Conservation (phyloP, 2,329 filamentous ascomycete genomes). For the Pestalotiopsis sp. region DNA sequence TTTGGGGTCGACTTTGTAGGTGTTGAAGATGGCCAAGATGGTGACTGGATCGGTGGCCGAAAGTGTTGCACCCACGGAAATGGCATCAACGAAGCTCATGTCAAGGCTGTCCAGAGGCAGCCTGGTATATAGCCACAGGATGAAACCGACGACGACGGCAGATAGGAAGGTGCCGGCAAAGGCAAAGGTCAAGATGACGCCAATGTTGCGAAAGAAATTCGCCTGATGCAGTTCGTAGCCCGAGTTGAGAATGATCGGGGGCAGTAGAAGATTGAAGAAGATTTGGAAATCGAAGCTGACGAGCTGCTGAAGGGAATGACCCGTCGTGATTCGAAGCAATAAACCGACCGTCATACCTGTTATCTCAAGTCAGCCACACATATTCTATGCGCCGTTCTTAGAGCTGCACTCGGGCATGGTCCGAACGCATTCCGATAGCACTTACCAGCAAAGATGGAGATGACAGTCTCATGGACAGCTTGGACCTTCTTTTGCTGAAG, state of each 20-base stretch:
- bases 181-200: conserved; percentile 95
- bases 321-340: conserved; percentile 79
- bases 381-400: neutral
- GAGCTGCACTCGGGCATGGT: conserved; percentile 16
- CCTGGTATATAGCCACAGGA: conserved; percentile 86
- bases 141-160: conserved; percentile 86
- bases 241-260: conserved; percentile 94
- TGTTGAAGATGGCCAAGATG: conserved; percentile 97
- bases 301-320: conserved; percentile 82
- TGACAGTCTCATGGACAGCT: conserved; percentile 95
- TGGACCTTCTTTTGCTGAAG: conserved; percentile 97
- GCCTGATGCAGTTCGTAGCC: conserved; percentile 97
- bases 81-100: conserved; percentile 92
- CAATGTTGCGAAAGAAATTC: conserved; percentile 99
- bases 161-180: conserved; percentile 98
- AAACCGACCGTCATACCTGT: conserved; percentile 93
- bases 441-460: conserved; percentile 93
- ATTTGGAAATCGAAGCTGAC: conserved; percentile 99
- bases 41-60: conserved; percentile 98
- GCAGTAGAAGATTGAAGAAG: conserved; percentile 99
- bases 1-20: conserved; percentile 98
- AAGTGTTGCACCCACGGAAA: conserved; percentile 93
- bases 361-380: neutral
- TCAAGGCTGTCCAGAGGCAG: conserved; percentile 84
- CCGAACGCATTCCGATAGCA: conserved; percentile 8